phyloP scores from a whole-genome alignment of 352 stramenopile genomes.

The Phytophthora macrochlamydospora region DNA sequence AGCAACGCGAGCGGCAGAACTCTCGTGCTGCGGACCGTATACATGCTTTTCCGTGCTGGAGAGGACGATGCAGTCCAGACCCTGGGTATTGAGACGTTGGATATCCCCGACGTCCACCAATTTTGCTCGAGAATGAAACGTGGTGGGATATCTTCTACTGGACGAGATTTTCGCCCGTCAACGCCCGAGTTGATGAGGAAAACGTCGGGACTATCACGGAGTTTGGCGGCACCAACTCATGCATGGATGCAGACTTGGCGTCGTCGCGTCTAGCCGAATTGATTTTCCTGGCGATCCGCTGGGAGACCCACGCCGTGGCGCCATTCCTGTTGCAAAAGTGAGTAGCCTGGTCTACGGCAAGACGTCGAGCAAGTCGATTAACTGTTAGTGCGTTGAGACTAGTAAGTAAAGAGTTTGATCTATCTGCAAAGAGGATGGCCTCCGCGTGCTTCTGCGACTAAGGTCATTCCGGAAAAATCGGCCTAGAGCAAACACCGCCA shows the following conservation, averaged over 20 bases:
- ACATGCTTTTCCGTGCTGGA: constrained; percentile 29
- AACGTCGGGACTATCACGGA: constrained; percentile 14
- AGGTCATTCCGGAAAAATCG: no score
- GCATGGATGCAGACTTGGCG: constrained; percentile 23
- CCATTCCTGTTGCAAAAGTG: constrained; percentile 25
- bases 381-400: neutral
- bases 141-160: constrained; percentile 53
- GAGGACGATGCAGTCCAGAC: constrained; percentile 11
- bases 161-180: constrained; percentile 23
- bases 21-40: constrained; percentile 31
- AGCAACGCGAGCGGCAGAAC: neutral
- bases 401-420: neutral
- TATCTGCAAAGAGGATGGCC: neutral
- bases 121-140: constrained; percentile 19
- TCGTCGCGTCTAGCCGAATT: constrained; percentile 27
- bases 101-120: constrained; percentile 21
- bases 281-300: constrained; percentile 38
- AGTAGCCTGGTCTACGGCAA: neutral
- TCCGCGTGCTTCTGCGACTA: neutral
- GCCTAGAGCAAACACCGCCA: no score
- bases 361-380: no score
- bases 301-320: constrained; percentile 28
- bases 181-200: neutral
- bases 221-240: constrained; percentile 33
- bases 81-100: constrained; percentile 42